Base-by-base conservation (phyloP, 495 filamentous ascomycete species). In the Apiosordaria backusii region DNA sequence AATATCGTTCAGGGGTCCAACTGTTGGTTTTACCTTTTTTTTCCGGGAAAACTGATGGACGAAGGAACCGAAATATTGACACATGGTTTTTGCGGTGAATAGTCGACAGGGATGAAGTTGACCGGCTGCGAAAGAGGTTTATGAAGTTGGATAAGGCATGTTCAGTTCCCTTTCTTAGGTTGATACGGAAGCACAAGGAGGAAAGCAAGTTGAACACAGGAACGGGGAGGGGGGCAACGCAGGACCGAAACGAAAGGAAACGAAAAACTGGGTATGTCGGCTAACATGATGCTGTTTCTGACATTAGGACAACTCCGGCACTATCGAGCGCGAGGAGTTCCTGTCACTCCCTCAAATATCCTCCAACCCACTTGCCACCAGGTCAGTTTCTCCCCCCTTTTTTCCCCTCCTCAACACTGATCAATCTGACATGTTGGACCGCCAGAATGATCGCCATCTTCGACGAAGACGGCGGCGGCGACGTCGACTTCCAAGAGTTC, bases 391-490 rank as follows among this genome's bases (percentile, higher is more conserved):
- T 13, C 53, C 63, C n/a, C 23, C 25, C 1, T 4, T 13, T 16
- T 25, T 15, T 9, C 9, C 50, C 16, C 21, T 21, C 16, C 3
- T 4, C 6, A 57, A 29, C 50, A 22, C 54, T 45, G 18, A 57
- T 3, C 19, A 35, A 50, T 4, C 24, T 18, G 7, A 15, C n/a
- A n/a, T n/a, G n/a, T n/a, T n/a, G n/a, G n/a, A n/a, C n/a, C n/a
- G n/a, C n/a, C n/a, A 94, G 92, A 78, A 96, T 99, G 93, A 99
- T 99, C 72, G 95, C 96, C 13, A 99, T 99, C 72, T 98, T 99
- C 78, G 95, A 99, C 77, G 95, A 99, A 79, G 95, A 99, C 78
- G 95, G 95, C 68, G 94, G 95, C 68, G 95, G 95, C 69, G 91
- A 96, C 70, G 95, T 99, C 71, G 95, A 99, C 78, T 99, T 99